These are phyloP conservation scores for Herpetomonas samuelpessoai DNA, from an alignment of 208 protist genomes.

Conservation along the genomic window DNA sequence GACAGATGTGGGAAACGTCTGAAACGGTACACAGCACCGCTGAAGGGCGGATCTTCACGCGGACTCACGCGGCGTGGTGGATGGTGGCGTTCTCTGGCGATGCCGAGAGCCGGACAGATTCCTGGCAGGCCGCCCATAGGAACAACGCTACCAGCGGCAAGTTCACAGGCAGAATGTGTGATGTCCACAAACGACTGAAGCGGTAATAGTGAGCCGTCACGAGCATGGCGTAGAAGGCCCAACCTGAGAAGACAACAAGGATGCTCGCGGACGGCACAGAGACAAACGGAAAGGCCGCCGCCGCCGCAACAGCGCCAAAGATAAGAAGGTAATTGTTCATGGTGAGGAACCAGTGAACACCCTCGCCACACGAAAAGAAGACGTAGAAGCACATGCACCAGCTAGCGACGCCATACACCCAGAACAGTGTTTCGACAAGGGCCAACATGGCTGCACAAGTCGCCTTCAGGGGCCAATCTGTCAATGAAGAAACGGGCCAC, in stretches of 20 bases:
- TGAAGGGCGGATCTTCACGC: no score
- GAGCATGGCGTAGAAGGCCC: constrained; percentile 78
- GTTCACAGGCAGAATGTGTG: constrained; percentile 74
- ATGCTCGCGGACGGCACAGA: constrained; percentile 50
- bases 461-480: neutral
- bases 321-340: constrained; percentile 79
- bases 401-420: constrained; percentile 72
- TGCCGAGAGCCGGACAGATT: no score
- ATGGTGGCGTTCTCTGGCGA: no score
- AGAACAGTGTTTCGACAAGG: constrained; percentile 38
- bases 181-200: constrained; percentile 62
- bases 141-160: constrained; percentile 40
- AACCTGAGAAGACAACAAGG: constrained; percentile 61
- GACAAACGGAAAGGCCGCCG: constrained; percentile 40
- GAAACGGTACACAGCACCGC: no score
- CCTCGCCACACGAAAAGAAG: constrained; percentile 81
- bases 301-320: constrained; percentile 50
- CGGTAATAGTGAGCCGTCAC: constrained; percentile 72
- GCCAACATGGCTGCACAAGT: constrained; percentile 13
- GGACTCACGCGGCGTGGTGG: no score
- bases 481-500: neutral
- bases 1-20: no score
- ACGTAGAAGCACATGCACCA: constrained; percentile 91
- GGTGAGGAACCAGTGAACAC: constrained; percentile 74
- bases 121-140: constrained; percentile 26